Percentiles rank a stretch among this genome's conserved stretches.
Evolutionary conservation across 495 filamentous ascomycete species (phyloP).

Genomic region (Penicillium psychrofluorescens): DNA sequence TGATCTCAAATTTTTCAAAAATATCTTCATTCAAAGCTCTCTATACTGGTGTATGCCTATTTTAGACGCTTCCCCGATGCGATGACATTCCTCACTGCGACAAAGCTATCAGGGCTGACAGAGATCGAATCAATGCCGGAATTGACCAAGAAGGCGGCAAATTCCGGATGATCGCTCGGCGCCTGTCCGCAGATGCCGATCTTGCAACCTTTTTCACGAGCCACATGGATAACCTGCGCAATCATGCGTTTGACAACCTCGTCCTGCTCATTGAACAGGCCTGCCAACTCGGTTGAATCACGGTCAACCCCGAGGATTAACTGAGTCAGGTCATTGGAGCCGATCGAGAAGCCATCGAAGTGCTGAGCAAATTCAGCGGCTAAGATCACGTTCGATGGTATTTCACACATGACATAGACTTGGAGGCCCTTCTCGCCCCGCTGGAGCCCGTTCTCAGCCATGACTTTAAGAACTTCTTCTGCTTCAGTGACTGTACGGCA

Average conservation of each 20-base stretch:
- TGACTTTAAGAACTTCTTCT: constrained; percentile 19
- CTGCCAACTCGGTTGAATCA: constrained; percentile 23
- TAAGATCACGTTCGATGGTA: constrained; percentile 30
- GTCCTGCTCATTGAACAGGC: constrained; percentile 28
- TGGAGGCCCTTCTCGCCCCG: constrained; percentile 24
- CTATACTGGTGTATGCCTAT: too few relatives aligned
- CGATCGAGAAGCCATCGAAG: constrained; percentile 34
- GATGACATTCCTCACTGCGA: constrained; percentile 3
- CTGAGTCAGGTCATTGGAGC: constrained; percentile 32
- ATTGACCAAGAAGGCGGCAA: constrained; percentile 22
- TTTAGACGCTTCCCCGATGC: neutral
- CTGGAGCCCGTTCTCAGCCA: constrained; percentile 23
- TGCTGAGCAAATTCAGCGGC: constrained; percentile 18
- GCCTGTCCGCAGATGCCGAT: constrained; percentile 30
- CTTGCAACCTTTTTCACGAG: constrained; percentile 16
- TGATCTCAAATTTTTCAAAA: too few relatives aligned
- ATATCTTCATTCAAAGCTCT: too few relatives aligned
- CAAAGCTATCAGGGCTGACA: constrained; percentile 13
- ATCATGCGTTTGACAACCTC: constrained; percentile 32
- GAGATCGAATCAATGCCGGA: constrained; percentile 12
- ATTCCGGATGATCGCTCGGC: constrained; percentile 28
- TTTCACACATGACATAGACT: constrained; percentile 35
- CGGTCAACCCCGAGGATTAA: constrained; percentile 29
- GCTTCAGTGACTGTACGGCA: constrained; percentile 28
- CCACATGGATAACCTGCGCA: constrained; percentile 15